A percentile compares a stretch with the other conserved stretches of the same genome.
phyloP scores from a whole-genome alignment of 176 grass and related monocot species.

The Carex pumila region DNA sequence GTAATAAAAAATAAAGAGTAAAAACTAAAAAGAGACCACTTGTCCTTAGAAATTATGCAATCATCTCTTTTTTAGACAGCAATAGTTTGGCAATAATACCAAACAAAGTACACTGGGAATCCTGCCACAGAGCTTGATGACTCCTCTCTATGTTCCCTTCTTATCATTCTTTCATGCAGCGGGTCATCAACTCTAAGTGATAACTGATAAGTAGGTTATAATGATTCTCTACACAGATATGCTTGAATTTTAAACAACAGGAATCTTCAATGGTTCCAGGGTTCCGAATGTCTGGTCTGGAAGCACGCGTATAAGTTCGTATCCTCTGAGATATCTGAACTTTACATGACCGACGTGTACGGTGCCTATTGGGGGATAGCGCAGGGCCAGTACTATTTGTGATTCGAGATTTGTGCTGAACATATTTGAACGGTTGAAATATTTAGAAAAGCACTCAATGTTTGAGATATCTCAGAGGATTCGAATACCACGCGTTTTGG shows the following conservation, averaged over 20 bases:
- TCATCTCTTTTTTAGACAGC: background rate
- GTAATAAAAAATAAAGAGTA: background rate
- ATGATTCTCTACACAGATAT: background rate
- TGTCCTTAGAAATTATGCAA: background rate
- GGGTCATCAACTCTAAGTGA: background rate
- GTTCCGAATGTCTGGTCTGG: background rate
- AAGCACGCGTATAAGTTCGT: too few species aligned
- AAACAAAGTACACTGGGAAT: background rate
- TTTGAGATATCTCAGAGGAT: too few species aligned
- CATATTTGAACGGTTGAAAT: too few species aligned
- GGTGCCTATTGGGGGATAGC: too few species aligned
- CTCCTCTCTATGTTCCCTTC: background rate
- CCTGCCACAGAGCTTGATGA: background rate
- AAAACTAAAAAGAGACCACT: background rate
- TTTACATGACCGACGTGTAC: too few species aligned
- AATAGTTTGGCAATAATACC: background rate
- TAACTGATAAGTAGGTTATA: too few species aligned
- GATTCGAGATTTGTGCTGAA: too few species aligned
- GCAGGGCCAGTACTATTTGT: too few species aligned
- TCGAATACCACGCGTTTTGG: too few species aligned
- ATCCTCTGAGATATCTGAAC: too few species aligned
- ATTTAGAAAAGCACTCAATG: too few species aligned
- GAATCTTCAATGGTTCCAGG: background rate
- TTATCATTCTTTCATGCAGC: background rate
- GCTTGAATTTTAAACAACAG: background rate